Base-by-base conservation (phyloP, 164 flowering plant species). In the Piper longum region DNA sequence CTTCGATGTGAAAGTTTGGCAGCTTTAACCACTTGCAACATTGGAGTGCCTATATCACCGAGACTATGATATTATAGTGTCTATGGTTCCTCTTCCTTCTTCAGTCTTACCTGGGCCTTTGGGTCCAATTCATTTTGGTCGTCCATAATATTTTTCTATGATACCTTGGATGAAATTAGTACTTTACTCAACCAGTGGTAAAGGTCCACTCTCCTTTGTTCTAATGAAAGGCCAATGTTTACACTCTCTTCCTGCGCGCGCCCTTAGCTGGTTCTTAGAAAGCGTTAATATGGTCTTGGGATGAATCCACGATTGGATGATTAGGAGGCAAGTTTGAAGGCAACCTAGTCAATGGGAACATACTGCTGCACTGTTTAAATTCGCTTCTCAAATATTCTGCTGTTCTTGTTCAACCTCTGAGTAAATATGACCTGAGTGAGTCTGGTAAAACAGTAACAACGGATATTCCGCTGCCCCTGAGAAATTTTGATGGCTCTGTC, bases 1-100 rank as follows among this genome's bases (percentile, higher is more conserved):
- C 96, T 93, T 19, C 97, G 97, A 26, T 93, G 99, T 80, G 99
- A 93, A 80, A 93, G 99, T 73, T 83, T 93, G 80, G 99, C 97
- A 70, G 66, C 90, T 74, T 82, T 93, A 66, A 70, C 91, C 43
- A n/a, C 81, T 90, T 9, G 85, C 85, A 69, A 93, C 97, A 39
- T 77, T 90, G 74, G 88, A 93, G 66, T 74, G 95, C 59, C 66
- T 93, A 69, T 90, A 88, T 78, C 81, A 61, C 70, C 96, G 96
- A 69, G 96, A 93, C 71, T 93, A 90, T 83, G 90, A 90, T 72
- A 84, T 90, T 68, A 79, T 85, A 65, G 83, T 88, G 41, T 90
- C 97, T n/a, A 93, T 93, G 95, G 74, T 85, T 77, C 99, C 99
- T 67, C 92, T 93, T 66, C 99, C 99, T 55, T 77, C 95, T 52